Evolutionary conservation across 768 basidiomycete species (phyloP).

Genomic region (Mycena rosella): DNA sequence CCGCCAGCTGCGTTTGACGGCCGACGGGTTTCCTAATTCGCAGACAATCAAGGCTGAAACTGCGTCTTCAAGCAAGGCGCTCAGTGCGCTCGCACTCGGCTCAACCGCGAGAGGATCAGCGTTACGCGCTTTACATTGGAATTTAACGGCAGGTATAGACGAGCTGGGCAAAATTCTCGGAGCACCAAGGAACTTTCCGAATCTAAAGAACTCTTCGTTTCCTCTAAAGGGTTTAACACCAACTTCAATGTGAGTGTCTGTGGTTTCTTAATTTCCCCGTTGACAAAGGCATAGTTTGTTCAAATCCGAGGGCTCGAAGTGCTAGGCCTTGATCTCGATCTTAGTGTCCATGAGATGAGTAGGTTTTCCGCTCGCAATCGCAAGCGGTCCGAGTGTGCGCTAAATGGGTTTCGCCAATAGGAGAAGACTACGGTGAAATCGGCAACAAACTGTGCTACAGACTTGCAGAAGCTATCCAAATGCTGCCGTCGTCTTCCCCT

Average conservation of each 20-base stretch:
- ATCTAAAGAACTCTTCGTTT: slow-evolving; percentile 18
- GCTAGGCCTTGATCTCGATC: background rate
- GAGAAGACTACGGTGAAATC: background rate
- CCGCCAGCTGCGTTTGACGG: background rate
- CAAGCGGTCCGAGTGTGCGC: background rate
- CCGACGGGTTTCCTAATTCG: too few species aligned
- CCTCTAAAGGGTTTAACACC: background rate
- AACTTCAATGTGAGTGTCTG: slow-evolving; percentile 14
- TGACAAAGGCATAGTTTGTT: slow-evolving; percentile 1
- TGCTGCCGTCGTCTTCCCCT: slow-evolving; percentile 9
- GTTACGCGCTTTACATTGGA: slow-evolving; percentile 16
- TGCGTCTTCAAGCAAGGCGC: too few species aligned
- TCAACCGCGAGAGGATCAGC: background rate
- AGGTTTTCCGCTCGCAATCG: too few species aligned
- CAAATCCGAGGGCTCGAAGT: slow-evolving; percentile 14
- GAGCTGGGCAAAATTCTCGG: slow-evolving; percentile 11
- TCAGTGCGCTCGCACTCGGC: background rate
- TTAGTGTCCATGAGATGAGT: too few species aligned
- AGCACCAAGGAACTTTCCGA: background rate
- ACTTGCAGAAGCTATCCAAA: slow-evolving; percentile 15
- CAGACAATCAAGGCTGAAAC: too few species aligned
- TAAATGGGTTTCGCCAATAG: too few species aligned
- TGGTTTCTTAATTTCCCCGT: background rate
- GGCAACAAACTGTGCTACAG: slow-evolving; percentile 2
- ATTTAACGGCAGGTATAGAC: slow-evolving; percentile 6